Evolutionary conservation across 805 yeast genomes (phyloP).

Genomic region (Saturnispora silvae): DNA sequence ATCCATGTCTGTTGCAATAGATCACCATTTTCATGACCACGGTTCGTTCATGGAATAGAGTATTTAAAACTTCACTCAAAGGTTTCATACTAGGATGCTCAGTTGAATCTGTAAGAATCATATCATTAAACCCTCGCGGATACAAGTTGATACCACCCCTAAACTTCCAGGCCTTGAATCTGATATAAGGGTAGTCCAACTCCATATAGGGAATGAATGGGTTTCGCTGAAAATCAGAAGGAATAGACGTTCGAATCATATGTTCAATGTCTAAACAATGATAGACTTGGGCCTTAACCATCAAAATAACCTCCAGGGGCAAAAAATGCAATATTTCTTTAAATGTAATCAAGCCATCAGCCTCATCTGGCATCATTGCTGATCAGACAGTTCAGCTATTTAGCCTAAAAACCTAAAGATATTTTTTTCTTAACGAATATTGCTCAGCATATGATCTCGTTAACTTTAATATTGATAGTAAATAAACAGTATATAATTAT

Average conservation of each 20-base stretch:
- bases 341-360: too few relatives aligned
- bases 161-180: conserved; percentile 1
- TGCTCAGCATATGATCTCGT: too few relatives aligned
- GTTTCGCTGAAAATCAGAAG: background rate
- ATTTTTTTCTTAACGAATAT: too few relatives aligned
- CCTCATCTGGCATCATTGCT: too few relatives aligned
- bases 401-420: too few relatives aligned
- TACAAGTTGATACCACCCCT: conserved; percentile 2
- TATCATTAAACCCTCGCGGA: conserved; percentile 2
- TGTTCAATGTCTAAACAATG: conserved; percentile 4
- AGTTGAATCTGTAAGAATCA: background rate
- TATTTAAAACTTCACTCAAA: background rate
- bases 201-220: conserved; percentile 8
- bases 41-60: conserved; percentile 1
- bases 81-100: background rate
- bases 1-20: background rate
- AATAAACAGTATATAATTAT: too few relatives aligned
- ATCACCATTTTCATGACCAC: background rate
- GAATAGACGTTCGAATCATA: conserved; percentile 2
- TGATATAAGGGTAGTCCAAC: conserved; percentile 3
- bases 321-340: background rate
- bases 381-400: too few relatives aligned
- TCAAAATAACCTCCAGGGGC: background rate
- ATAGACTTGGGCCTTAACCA: background rate
- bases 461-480: too few relatives aligned